A percentile compares a stretch with the other conserved stretches of the same genome.
Evolutionary conservation across 192 early-diverging fungal genomes (phyloP).

Genomic region (Coemansia sp.): DNA sequence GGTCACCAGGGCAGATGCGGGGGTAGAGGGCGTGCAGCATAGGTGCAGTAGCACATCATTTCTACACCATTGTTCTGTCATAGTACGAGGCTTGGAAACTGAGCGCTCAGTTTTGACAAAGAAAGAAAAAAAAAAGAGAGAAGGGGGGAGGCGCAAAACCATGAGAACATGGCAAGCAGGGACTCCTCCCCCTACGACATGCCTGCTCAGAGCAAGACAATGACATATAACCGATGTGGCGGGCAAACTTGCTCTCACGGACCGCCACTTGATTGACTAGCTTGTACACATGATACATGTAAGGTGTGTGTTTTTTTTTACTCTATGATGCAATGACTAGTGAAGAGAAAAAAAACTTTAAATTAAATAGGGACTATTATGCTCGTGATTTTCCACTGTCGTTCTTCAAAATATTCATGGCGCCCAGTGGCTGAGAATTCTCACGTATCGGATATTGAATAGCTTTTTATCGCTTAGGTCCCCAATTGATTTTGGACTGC

Average conservation of each 20-base stretch:
- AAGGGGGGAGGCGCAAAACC: neutral
- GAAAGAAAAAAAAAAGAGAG: neutral
- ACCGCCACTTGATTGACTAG: neutral
- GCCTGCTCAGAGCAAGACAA: neutral
- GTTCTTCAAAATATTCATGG: neutral
- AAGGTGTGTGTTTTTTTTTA: neutral
- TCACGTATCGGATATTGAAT: neutral
- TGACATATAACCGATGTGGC: neutral
- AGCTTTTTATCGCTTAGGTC: conserved; percentile 16
- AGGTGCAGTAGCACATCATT: conserved; percentile 1
- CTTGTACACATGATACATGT: neutral
- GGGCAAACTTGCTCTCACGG: neutral
- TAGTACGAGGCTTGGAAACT: neutral
- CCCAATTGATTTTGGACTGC: conserved; percentile 44
- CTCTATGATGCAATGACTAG: neutral
- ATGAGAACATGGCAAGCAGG: neutral
- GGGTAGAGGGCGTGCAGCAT: conserved; percentile 1
- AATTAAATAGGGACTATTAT: neutral
- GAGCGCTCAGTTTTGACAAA: neutral
- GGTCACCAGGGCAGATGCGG: neutral
- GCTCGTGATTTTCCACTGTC: too few relatives aligned
- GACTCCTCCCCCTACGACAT: neutral
- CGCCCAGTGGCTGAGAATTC: neutral
- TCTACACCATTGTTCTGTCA: neutral
- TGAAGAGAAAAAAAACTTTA: neutral